A percentile compares a stretch with the other conserved stretches of the same genome.
Evolutionary conservation across 208 protist species (phyloP).

Genomic region (Crithidia thermophila): DNA sequence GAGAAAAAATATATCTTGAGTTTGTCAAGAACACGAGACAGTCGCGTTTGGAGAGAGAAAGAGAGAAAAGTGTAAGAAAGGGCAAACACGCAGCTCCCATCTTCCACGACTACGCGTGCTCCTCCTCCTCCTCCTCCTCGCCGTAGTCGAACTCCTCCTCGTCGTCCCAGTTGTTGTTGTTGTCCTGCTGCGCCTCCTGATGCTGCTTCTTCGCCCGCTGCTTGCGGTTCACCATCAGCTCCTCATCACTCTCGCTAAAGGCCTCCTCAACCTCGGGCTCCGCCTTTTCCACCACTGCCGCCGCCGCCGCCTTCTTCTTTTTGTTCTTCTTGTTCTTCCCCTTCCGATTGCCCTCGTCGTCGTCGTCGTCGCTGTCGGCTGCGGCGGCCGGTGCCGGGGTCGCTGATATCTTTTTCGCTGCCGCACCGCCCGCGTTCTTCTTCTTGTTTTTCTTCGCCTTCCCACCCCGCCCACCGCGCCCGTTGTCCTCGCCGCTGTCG

Average conservation of each 20-base stretch:
- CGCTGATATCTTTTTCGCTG: not conserved
- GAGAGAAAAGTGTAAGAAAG: no score
- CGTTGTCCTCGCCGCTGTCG: slow-evolving; percentile 29
- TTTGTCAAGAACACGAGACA: no score
- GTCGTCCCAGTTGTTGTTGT: slow-evolving; percentile 28
- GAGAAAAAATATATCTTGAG: no score
- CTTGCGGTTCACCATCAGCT: slow-evolving; percentile 74
- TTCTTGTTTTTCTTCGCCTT: slow-evolving; percentile 40
- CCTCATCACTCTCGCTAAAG: slow-evolving; percentile 68
- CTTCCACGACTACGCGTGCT: slow-evolving; percentile 5
- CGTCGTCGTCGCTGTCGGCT: slow-evolving; percentile 32
- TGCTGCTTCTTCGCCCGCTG: slow-evolving; percentile 61
- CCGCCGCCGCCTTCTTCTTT: slow-evolving; percentile 26
- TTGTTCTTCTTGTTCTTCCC: slow-evolving; percentile 40
- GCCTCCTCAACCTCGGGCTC: slow-evolving; percentile 22
- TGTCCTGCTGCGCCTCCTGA: slow-evolving; percentile 31
- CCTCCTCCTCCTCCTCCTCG: slow-evolving; percentile 33
- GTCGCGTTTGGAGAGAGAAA: no score
- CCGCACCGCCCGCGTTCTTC: not conserved
- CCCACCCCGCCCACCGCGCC: slow-evolving; percentile 18
- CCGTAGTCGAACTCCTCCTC: slow-evolving; percentile 59
- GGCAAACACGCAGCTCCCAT: not conserved
- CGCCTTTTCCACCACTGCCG: slow-evolving; percentile 29
- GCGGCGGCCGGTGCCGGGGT: not conserved
- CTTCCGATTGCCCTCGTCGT: slow-evolving; percentile 20